Evolutionary conservation across 129 eudicot genomes (phyloP), one percentile per base, ranked within the genome.

Genomic region (Flaveria linearis): DNA sequence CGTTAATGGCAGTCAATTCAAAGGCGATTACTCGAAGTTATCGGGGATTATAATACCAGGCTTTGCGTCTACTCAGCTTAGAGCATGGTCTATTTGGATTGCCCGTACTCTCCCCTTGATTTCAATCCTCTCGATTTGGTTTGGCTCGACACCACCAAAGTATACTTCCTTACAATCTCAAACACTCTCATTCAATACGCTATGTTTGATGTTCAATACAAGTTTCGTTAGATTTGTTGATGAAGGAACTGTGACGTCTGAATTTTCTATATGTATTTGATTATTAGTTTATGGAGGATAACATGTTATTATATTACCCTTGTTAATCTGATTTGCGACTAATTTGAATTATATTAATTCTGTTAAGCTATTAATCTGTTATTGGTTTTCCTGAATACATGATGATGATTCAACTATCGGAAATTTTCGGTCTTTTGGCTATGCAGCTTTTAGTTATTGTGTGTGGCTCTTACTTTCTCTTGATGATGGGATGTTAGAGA

Each of bases 71-170:
- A 88, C 98, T 46, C 98, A 90, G 71, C 87, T 93, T 7, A 74
- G 98, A 77, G 98, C 98, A 2, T 93, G 98, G 98, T 93, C 98
- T 51, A 93, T 93, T 71, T 93, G 68, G 98, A 93, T 78, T 93
- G 98, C 80, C 98, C 98, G 47, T 93, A 68, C 85, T 93, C 98
- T 8, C 98, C 98, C 57, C 96, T 93, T 56, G 97, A 93, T 88
- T 93, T 93, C 82, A 90, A 93, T 62, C 98, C 98, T 47, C 98
- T 90, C 86, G 98, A 90, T 87, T 87, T 90, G 60, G 98, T 93
- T 75, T 93, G 98, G 97, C 98, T 93, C 41, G 98, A 93, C 74
- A 76, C 92, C n/a, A 93, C 98, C 71, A 93, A 93, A 84, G 98
- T 93, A 84, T 61, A 67, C 28, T 43, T 36, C 47, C 47, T 10